A percentile compares a stretch with the other conserved stretches of the same genome.
Evolutionary conservation across 352 stramenopile genomes (phyloP).

Genomic region (Ochromonadaceae sp.): DNA sequence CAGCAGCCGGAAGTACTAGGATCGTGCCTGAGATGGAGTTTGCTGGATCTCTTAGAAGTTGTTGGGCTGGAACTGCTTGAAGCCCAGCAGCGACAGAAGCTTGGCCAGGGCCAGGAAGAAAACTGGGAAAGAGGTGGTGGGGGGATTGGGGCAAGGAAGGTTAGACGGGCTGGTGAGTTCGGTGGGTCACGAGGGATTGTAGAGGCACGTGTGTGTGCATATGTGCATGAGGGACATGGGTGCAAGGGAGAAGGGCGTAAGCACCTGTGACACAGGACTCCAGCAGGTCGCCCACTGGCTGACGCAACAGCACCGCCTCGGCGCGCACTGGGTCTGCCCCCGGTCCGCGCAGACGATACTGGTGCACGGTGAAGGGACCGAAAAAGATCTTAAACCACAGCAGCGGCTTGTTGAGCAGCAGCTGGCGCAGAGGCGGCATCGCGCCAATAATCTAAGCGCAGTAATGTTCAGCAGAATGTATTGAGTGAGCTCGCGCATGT

Average conservation of each 20-base stretch:
- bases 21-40: background rate
- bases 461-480: too few relatives aligned
- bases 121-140: too few relatives aligned
- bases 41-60: constrained; percentile 25
- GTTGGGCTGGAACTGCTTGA: constrained; percentile 31
- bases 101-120: constrained; percentile 33
- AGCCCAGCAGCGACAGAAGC: constrained; percentile 28
- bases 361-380: constrained; percentile 35
- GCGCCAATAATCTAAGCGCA: constrained; percentile 30
- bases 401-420: constrained; percentile 31
- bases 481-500: too few relatives aligned
- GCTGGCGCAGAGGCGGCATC: constrained; percentile 25
- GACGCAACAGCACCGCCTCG: constrained; percentile 26
- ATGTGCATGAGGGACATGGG: too few relatives aligned
- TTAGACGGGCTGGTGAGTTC: too few relatives aligned
- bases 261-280: constrained; percentile 32
- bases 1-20: background rate
- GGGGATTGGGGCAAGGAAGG: too few relatives aligned
- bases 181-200: too few relatives aligned
- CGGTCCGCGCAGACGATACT: constrained; percentile 30
- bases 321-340: constrained; percentile 26
- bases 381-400: constrained; percentile 38
- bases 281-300: constrained; percentile 32
- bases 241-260: too few relatives aligned
- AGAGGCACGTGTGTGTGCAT: too few relatives aligned